Conservation (phyloP, 2,329 filamentous ascomycete species). For the Aspergillus arachidicola region DNA sequence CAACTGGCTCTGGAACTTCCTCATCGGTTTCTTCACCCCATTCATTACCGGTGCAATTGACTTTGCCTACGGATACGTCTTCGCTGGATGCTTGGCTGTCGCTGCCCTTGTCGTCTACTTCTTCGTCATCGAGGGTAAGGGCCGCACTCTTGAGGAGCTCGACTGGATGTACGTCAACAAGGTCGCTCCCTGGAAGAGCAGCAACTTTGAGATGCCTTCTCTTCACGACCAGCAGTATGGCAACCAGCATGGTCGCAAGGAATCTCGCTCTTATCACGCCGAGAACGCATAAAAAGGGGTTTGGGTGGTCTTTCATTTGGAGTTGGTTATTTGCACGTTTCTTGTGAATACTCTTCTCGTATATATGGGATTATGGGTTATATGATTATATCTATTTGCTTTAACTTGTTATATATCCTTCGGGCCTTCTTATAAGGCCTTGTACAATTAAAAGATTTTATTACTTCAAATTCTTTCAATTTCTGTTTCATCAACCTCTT, state of each 20-base stretch:
- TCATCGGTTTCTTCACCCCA: constrained; percentile 74
- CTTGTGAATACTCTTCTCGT: background rate
- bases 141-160: constrained; percentile 71
- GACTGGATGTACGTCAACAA: constrained; percentile 71
- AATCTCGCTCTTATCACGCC: constrained; percentile 26
- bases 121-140: constrained; percentile 74
- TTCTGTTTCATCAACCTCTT: background rate
- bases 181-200: constrained; percentile 63
- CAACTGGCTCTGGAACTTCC: constrained; percentile 76
- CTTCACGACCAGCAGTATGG: constrained; percentile 11
- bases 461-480: background rate
- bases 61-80: constrained; percentile 75
- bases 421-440: background rate
- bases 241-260: constrained; percentile 24
- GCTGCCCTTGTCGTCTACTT: constrained; percentile 68
- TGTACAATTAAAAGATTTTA: background rate
- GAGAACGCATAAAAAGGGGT: constrained; percentile 29
- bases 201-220: constrained; percentile 44
- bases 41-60: constrained; percentile 73
- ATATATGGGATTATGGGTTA: constrained; percentile 2
- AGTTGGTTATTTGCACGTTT: background rate
- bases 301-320: background rate
- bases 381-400: background rate
- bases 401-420: background rate
- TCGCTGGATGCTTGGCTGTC: constrained; percentile 69